Base-by-base conservation (phyloP, 352 stramenopile genomes). In the Globisporangium spinosum region DNA sequence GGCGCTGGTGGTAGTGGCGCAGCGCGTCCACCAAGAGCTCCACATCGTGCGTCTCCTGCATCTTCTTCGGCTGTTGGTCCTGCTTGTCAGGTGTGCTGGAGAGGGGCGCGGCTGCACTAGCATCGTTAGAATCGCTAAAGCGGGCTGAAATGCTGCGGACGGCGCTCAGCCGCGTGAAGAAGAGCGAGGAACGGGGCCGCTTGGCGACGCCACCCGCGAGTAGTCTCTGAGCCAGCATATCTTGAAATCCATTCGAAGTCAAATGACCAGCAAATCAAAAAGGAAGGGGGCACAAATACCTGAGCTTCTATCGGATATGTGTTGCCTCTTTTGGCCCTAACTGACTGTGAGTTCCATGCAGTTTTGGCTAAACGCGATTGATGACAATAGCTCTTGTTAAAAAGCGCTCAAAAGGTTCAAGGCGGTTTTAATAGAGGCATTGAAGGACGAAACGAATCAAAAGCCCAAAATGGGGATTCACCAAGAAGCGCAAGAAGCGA, bases 1-100 rank as follows among this genome's bases (percentile, higher is more conserved):
- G 69, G 40, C 76, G 69, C 22, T 67, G 59, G 58, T 85, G 45
- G 62, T 83, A 87, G 27, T 70, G 67, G 32, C 59, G 59, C 25
- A 87, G 49, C 51, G 79, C 77, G 64, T 70, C 66, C 43, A 67
- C 29, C 10, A 72, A 20, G 17, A 53, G 45, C 35, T 27, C 49
- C 29, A 20, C n/a, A 10, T 51, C 29, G 12, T 4, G 45, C 32
- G 7, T 22, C 13, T 15, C 35, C 22, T n/a, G 51, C 22, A 25
- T 25, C 45, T 35, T 58, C 47, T 20, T 3, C 23, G 56, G 35
- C 35, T 68, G 63, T 3, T 35, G n/a, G 20, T 40, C 10, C 7
- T 55, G 22, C n/a, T 35, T 7, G n/a, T 38, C 8, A n/a, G 3
- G 49, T 13, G 1, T 43, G 7, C 7, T 22, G 13, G 23, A n/a